Percentiles rank a stretch among this genome's conserved stretches.
phyloP scores from a whole-genome alignment of 495 filamentous ascomycete species.

The Oidiodendron maius region DNA sequence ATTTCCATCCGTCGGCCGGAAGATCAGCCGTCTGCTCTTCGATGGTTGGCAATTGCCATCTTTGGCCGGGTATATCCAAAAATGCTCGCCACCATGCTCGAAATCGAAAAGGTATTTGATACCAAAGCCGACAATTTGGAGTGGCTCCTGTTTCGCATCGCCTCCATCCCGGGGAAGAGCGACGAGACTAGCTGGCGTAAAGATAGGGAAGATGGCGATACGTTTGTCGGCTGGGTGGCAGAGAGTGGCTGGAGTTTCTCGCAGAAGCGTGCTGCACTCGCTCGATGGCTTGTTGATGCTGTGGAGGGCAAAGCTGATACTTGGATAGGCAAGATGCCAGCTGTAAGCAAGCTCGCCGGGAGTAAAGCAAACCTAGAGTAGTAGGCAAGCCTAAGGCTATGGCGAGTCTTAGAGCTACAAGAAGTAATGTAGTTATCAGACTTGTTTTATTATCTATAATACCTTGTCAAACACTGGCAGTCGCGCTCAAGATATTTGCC shows the following conservation, averaged over 20 bases:
- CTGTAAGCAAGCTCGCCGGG: too few species aligned
- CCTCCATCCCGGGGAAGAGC: constrained; percentile 11
- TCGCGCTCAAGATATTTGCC: too few species aligned
- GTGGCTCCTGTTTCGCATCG: constrained; percentile 21
- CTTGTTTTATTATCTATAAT: too few species aligned
- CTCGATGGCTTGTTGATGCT: constrained; percentile 20
- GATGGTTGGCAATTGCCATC: too few species aligned
- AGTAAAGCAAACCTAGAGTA: too few species aligned
- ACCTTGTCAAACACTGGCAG: too few species aligned
- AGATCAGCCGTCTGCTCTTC: too few species aligned
- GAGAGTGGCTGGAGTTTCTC: constrained; percentile 11
- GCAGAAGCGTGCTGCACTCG: constrained; percentile 11
- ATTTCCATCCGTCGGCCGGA: too few species aligned
- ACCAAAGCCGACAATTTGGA: constrained; percentile 11
- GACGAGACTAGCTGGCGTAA: constrained; percentile 16
- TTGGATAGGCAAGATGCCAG: constrained; percentile 9
- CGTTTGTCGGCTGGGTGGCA: constrained; percentile 10
- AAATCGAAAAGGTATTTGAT: background rate
- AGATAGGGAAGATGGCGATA: constrained; percentile 17
- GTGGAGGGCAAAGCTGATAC: background rate
- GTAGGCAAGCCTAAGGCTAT: too few species aligned
- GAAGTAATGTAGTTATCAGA: too few species aligned
- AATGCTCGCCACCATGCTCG: constrained; percentile 8
- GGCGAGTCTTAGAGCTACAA: too few species aligned
- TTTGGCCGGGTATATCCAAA: too few species aligned